Evolutionary conservation across 192 early-diverging fungal species (phyloP).

Genomic region (Backusella circina): DNA sequence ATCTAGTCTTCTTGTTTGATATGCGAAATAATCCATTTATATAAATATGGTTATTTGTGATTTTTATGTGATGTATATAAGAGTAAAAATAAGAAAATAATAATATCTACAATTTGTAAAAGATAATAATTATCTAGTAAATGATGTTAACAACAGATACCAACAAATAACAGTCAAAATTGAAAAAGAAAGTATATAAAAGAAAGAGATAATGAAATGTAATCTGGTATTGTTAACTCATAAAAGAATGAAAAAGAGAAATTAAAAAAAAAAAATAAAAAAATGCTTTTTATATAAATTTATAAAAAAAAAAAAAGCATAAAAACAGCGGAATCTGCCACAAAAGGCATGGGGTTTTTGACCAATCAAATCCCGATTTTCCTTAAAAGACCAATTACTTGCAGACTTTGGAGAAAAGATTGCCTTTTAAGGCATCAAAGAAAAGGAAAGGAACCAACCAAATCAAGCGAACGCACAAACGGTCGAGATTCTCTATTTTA

Average conservation of each 20-base stretch:
- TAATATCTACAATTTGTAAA: background rate
- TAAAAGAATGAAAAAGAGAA: constrained; percentile 7
- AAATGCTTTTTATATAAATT: constrained; percentile 5
- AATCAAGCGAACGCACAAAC: background rate
- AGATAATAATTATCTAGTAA: background rate
- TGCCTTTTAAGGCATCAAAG: background rate
- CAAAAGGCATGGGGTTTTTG: background rate
- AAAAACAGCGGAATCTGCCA: background rate
- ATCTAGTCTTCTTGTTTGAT: background rate
- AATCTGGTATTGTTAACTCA: background rate
- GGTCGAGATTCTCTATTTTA: background rate
- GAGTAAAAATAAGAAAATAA: background rate
- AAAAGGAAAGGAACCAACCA: background rate
- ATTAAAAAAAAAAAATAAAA: background rate
- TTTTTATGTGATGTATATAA: background rate
- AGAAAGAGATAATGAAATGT: constrained; percentile 5
- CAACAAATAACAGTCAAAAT: background rate
- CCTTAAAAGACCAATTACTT: background rate
- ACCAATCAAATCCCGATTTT: background rate
- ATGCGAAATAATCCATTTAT: constrained; percentile 21
- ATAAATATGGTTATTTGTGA: background rate
- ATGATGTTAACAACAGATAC: background rate
- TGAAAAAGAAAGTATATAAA: background rate
- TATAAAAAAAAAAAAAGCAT: background rate
- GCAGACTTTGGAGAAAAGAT: background rate